A percentile compares a stretch with the other conserved stretches of the same genome.
phyloP scores from a whole-genome alignment of 495 filamentous ascomycete genomes.

The Staphylotrichum longicolle region DNA sequence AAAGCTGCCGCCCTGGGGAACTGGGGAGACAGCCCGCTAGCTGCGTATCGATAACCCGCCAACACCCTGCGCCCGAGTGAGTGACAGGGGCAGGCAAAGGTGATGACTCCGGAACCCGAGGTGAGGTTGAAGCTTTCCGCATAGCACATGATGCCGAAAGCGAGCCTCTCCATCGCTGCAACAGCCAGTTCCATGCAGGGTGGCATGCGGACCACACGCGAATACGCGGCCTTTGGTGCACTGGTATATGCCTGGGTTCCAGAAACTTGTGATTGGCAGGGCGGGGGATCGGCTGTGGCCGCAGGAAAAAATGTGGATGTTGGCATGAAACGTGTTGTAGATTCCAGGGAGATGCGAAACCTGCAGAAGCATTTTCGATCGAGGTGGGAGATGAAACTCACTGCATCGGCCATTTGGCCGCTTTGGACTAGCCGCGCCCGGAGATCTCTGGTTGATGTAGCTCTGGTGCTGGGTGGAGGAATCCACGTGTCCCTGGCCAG shows the following conservation, averaged over 20 bases:
- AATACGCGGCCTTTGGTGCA: conserved; percentile 7
- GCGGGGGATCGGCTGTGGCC: conserved; percentile 10
- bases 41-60: neutral
- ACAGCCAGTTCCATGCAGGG: neutral
- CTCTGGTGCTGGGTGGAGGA: neutral
- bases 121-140: neutral
- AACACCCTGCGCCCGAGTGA: neutral
- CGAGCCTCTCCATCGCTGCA: neutral
- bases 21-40: neutral
- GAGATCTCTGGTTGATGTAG: too few species aligned
- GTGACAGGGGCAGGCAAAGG: neutral
- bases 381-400: conserved; percentile 20
- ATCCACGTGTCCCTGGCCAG: conserved; percentile 22
- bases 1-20: neutral
- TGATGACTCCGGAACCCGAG: conserved; percentile 6
- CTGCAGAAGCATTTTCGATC: conserved; percentile 14
- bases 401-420: conserved; percentile 7
- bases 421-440: conserved; percentile 2
- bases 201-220: neutral
- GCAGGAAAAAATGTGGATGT: conserved; percentile 15
- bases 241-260: neutral
- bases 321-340: conserved; percentile 23
- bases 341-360: conserved; percentile 22
- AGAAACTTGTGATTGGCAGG: neutral
- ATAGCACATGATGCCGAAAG: neutral